Evolutionary conservation across 208 protist species (phyloP).

Genomic region (Phytomonas francai): DNA sequence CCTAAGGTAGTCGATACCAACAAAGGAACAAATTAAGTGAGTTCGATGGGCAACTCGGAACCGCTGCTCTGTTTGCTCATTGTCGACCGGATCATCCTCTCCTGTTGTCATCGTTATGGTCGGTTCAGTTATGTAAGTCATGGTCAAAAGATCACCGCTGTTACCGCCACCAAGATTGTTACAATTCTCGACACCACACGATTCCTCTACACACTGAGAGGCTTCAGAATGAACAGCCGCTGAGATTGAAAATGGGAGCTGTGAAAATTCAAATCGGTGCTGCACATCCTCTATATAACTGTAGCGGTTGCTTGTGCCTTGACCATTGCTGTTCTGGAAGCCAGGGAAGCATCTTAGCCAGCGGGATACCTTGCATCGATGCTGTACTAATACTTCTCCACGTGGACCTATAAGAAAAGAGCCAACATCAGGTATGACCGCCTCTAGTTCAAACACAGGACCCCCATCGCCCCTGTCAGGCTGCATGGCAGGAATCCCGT

Average conservation of each 20-base stretch:
- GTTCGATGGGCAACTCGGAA: not conserved
- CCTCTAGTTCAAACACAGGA: slow-evolving; percentile 35
- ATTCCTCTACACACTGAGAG: not conserved
- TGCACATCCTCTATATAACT: slow-evolving; percentile 2
- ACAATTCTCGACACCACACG: not conserved
- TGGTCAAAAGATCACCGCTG: not conserved
- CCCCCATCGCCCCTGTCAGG: not conserved
- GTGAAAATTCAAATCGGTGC: not conserved
- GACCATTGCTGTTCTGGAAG: not conserved
- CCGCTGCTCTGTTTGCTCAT: not conserved
- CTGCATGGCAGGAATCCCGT: slow-evolving; percentile 46
- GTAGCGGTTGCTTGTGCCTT: not conserved
- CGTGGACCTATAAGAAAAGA: slow-evolving; percentile 41
- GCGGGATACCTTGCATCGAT: slow-evolving; percentile 22
- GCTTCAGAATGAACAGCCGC: not conserved
- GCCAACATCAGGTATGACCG: slow-evolving; percentile 30
- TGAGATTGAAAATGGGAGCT: not conserved
- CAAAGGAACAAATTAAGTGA: not conserved
- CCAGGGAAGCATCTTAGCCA: slow-evolving; percentile 55
- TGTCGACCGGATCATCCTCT: not conserved
- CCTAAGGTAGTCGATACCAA: not conserved
- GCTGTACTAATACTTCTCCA: slow-evolving; percentile 41
- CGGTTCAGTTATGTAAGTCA: not conserved
- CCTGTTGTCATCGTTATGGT: not conserved
- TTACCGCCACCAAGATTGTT: not conserved